Percentiles rank a stretch among this genome's conserved stretches.
phyloP scores from a whole-genome alignment of 306 rosid species.

The Dalbergia oliveri region DNA sequence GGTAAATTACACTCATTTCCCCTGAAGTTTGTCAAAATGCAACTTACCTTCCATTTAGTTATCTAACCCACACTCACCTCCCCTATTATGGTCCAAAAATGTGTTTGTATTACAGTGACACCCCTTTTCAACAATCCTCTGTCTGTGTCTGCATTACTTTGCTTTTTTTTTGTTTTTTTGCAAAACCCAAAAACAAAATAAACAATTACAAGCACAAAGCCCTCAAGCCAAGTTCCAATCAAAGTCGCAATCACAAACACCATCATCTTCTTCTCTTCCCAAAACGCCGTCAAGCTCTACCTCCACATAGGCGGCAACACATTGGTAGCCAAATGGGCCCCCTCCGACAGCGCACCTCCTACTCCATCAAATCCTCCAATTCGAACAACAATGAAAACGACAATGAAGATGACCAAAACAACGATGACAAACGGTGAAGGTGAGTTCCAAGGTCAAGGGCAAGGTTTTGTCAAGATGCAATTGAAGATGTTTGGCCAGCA shows the following conservation, averaged over 20 bases:
- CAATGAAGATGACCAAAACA: conserved; percentile 5
- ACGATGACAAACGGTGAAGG: conserved; percentile 61
- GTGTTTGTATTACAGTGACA: too few species aligned
- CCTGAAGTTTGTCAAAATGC: too few species aligned
- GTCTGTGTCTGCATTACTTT: too few species aligned
- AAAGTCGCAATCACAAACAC: too few species aligned
- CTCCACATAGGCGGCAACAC: conserved; percentile 85
- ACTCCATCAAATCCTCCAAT: conserved; percentile 57
- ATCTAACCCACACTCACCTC: too few species aligned
- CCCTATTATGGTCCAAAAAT: too few species aligned
- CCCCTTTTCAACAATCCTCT: too few species aligned
- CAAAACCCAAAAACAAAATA: neutral
- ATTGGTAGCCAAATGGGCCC: conserved; percentile 84
- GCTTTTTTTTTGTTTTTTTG: too few species aligned
- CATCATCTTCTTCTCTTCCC: conserved; percentile 52
- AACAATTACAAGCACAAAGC: conserved; percentile 22
- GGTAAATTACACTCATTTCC: too few species aligned
- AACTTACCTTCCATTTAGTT: too few species aligned
- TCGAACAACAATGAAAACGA: conserved; percentile 50
- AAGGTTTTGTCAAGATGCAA: conserved; percentile 80
- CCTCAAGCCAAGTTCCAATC: conserved; percentile 70
- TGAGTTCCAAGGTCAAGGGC: conserved; percentile 70
- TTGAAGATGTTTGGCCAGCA: conserved; percentile 90
- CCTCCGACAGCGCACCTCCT: conserved; percentile 66
- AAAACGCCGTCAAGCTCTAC: conserved; percentile 80